Percentiles rank a stretch among this genome's conserved stretches.
Evolutionary conservation across 768 basidiomycete genomes (phyloP).

Genomic region (Lactarius quietus): DNA sequence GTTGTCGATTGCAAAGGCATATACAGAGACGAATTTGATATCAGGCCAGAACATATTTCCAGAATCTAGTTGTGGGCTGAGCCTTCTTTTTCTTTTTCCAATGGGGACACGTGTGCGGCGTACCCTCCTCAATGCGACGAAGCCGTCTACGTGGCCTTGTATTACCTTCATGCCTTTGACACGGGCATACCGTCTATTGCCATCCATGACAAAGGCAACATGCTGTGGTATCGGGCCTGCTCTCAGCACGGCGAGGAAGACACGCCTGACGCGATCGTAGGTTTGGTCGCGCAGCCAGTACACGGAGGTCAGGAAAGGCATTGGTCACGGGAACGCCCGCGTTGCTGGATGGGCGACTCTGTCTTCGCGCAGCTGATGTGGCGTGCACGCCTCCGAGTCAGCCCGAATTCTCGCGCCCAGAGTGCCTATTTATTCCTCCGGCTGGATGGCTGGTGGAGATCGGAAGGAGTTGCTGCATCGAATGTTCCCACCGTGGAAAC

Average conservation of each 20-base stretch:
- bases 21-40: conserved; percentile 84
- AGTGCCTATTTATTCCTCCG: background rate
- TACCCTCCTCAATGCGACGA: conserved; percentile 73
- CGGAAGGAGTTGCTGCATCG: background rate
- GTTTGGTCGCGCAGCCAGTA: conserved; percentile 27
- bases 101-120: conserved; percentile 30
- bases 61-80: conserved; percentile 52
- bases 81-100: background rate
- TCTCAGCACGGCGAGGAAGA: conserved; percentile 63
- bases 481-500: background rate
- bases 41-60: conserved; percentile 78
- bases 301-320: conserved; percentile 28
- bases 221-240: conserved; percentile 86
- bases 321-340: conserved; percentile 9
- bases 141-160: conserved; percentile 85
- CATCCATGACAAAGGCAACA: conserved; percentile 97
- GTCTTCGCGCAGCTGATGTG: background rate
- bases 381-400: background rate
- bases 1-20: conserved; percentile 98
- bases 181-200: conserved; percentile 88
- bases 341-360: background rate
- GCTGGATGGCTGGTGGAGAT: no score
- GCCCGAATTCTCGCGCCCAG: background rate
- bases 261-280: conserved; percentile 35
- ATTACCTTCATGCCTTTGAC: conserved; percentile 56